Evolutionary conservation across 1,284 basidiomycete genomes (phyloP).

Genomic region (Meira miltonrushii): DNA sequence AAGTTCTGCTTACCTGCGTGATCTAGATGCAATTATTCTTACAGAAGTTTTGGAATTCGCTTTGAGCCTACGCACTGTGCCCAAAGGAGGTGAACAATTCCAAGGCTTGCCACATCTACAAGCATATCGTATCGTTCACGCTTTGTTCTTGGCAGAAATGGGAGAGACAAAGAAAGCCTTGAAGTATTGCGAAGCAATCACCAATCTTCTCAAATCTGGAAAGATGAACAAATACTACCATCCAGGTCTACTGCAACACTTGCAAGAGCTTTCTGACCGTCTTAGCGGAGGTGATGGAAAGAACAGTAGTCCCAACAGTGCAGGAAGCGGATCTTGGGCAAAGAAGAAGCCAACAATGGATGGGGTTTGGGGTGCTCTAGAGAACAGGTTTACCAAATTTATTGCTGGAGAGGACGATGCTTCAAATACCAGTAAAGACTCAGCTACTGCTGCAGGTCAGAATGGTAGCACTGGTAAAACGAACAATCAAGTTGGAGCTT

Average conservation of each 20-base stretch:
- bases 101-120: conserved; percentile 78
- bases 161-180: conserved; percentile 50
- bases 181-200: conserved; percentile 84
- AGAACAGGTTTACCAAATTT: conserved; percentile 89
- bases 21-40: conserved; percentile 75
- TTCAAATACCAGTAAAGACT: not conserved
- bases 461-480: conserved; percentile 14
- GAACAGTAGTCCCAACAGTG: conserved; percentile 63
- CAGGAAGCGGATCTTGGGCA: conserved; percentile 57
- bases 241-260: conserved; percentile 66
- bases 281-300: conserved; percentile 52
- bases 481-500: conserved; percentile 63
- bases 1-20: conserved; percentile 61
- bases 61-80: conserved; percentile 65
- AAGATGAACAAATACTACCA: conserved; percentile 67
- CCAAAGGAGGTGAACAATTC: conserved; percentile 82
- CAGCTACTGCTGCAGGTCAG: not conserved
- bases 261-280: conserved; percentile 76
- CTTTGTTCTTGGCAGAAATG: conserved; percentile 63
- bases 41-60: conserved; percentile 92
- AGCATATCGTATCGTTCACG: conserved; percentile 78
- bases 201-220: conserved; percentile 60
- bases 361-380: conserved; percentile 85
- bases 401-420: conserved; percentile 64
- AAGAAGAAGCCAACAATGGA: conserved; percentile 79